Evolutionary conservation across 2,329 filamentous ascomycete genomes (phyloP), one percentile per base, ranked within the genome.

Genomic region (Colletotrichum tropicale): DNA sequence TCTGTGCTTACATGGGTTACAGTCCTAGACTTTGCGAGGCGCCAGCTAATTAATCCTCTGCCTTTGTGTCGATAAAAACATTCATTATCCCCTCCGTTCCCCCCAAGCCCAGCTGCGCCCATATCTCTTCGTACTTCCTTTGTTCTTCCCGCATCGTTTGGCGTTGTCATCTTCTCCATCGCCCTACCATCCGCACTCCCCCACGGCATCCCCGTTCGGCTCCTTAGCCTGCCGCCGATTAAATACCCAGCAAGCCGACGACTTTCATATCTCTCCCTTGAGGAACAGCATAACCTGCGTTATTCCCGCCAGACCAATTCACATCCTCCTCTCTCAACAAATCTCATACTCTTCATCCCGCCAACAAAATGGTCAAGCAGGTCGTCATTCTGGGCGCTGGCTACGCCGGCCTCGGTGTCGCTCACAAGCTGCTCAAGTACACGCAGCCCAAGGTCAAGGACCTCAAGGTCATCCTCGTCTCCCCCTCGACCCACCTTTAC

Each of bases 301-400:
- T 21, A 24, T 9, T 32, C 4, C 64, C 26, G 21, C 28, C 58
- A 52, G n/a, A 64, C 24, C 56, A 32, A 26, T 24, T 21, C 15
- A 8, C 43, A 5, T 60, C 66, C 2, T 4, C 1, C 15, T 8
- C 24, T 36, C 21, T 15, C 15, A 24, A 34, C 34, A 79, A 28
- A 66, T 3, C 58, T 24, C 10, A 32, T 2, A 64, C 9, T 66
- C 36, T 52, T 5, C 16, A 3, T 52, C 12, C 26, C 36, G 38
- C n/a, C 24, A 26, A 64, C 24, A 26, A 64, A 30, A 75, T 75
- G 73, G 64, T 76, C 8, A 65, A 76, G 36, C 60, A 85, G 36
- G 84, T 91, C 66, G 86, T 91, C 55, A 82, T 91, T 66, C 84
- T 91, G 6, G 89, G 89, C 38, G 87, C 87, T 38, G 87, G 87